Percentiles rank a stretch among this genome's conserved stretches.
These are phyloP conservation scores for Cucurbitaria berberidis DNA, from an alignment of 2,329 filamentous ascomycete genomes.

Conservation along the genomic window DNA sequence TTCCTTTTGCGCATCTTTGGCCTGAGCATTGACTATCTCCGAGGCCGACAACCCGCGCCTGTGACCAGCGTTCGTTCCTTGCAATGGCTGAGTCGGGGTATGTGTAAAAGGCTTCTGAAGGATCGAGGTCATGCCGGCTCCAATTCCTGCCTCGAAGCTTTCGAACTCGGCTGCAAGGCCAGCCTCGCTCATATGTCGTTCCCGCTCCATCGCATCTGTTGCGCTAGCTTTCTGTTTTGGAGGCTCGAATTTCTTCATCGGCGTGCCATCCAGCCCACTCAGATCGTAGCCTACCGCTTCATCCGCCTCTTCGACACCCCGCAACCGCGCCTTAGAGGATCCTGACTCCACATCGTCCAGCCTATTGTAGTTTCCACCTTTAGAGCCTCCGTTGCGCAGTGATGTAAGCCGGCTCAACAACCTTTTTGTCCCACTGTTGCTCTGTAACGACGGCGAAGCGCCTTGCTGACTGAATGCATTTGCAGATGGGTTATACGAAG, in stretches of 20 bases:
- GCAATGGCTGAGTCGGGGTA: slow-evolving; percentile 14
- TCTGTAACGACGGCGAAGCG: slow-evolving; percentile 21
- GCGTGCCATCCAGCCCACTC: slow-evolving; percentile 36
- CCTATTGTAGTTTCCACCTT: slow-evolving; percentile 35
- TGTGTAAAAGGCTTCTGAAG: slow-evolving; percentile 44
- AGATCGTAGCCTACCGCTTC: slow-evolving; percentile 38
- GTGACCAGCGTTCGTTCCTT: slow-evolving; percentile 24
- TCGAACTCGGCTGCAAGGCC: slow-evolving; percentile 46
- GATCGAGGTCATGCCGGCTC: slow-evolving; percentile 45
- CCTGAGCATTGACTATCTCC: slow-evolving; percentile 22
- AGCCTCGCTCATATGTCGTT: slow-evolving; percentile 35
- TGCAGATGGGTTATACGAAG: slow-evolving; percentile 36
- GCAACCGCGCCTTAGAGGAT: slow-evolving; percentile 14
- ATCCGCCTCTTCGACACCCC: slow-evolving; percentile 38
- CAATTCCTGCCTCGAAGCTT: slow-evolving; percentile 43
- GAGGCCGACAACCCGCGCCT: slow-evolving; percentile 26
- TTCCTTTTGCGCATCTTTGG: slow-evolving; percentile 49
- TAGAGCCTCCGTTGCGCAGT: slow-evolving; percentile 26
- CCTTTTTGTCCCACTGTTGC: slow-evolving; percentile 34
- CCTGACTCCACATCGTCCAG: slow-evolving; percentile 42
- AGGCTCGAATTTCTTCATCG: slow-evolving; percentile 33
- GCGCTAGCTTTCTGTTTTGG: slow-evolving; percentile 14
- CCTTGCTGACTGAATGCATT: slow-evolving; percentile 26
- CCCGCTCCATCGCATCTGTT: slow-evolving; percentile 23
- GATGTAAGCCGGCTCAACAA: slow-evolving; percentile 42